Evolutionary conservation across 2,329 filamentous ascomycete species (phyloP), one percentile per base, ranked within the genome.

Genomic region (Fusarium sp.): DNA sequence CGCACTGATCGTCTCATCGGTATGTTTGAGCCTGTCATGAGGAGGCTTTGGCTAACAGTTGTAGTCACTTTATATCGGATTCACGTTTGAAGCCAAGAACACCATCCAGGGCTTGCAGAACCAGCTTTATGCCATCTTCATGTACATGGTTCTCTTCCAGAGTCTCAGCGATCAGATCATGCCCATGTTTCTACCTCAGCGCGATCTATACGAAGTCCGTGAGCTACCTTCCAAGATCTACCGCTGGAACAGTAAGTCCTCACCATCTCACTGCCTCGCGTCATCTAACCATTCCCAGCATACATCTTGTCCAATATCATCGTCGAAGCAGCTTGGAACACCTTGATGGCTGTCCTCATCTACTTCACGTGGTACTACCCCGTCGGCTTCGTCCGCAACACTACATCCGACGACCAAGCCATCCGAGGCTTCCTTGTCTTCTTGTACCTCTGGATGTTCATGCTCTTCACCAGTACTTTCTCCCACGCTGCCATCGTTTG

Each of bases 181-280:
- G 90, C 91, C 91, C 8, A 89, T 91, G 75, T 93, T 93, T 75
- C 87, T 93, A 51, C 88, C 89, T 0, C 91, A 93, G 75, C 89
- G 91, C 38, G 85, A 88, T 2, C 82, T 93, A 0, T 93, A 93
- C 77, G 91, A 93, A 80, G 89, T 89, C 9, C 90, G 91, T 24
- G 92, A 93, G 80, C 86, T 91, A 4, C 91, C 91, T 0, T 90
- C 89, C 20, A 91, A 91, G 78, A 87, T 90, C 1, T 93, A 93
- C 79, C 77, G 77, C 24, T 79, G 77, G 77, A 78, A 68, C 3
- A 79, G 77, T 79, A 51, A 50, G 77, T 65, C 3, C 5, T 15
- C 6, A 7, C 8, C 12, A 14, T 10, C 2, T 3, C 18, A 20
- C 18, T 28, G 0, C 8, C 6, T 28, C 20, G 8, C 9, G 1